Evolutionary conservation across 805 yeast species (phyloP).

Genomic region (Cyberlindnera saturnus): DNA sequence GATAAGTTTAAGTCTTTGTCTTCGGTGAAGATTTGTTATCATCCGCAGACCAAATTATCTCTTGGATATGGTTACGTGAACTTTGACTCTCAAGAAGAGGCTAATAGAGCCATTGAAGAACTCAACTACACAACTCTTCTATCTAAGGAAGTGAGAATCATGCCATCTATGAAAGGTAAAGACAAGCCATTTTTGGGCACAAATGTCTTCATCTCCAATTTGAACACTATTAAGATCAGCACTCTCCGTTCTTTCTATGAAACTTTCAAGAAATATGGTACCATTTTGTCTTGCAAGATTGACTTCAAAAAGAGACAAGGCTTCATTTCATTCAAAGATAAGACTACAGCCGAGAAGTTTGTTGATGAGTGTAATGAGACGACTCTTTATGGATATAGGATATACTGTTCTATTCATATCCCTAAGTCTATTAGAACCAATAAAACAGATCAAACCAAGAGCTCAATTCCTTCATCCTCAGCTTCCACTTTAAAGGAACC

Average conservation of each 20-base stretch:
- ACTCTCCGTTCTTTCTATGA: slow-evolving; percentile 44
- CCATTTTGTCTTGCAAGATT: slow-evolving; percentile 36
- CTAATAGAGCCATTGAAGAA: slow-evolving; percentile 48
- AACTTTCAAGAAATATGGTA: slow-evolving; percentile 42
- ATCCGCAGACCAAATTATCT: slow-evolving; percentile 46
- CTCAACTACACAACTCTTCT: slow-evolving; percentile 43
- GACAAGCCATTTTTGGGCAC: slow-evolving; percentile 36
- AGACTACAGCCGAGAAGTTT: slow-evolving; percentile 28
- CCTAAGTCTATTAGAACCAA: slow-evolving; percentile 19
- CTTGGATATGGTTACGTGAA: slow-evolving; percentile 74
- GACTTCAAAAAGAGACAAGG: slow-evolving; percentile 34
- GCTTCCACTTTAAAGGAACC: slow-evolving; percentile 3
- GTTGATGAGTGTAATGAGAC: slow-evolving; percentile 27
- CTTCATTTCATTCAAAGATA: slow-evolving; percentile 32
- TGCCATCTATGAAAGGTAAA: slow-evolving; percentile 48
- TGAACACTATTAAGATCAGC: slow-evolving; percentile 23
- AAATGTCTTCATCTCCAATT: slow-evolving; percentile 43
- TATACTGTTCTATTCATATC: slow-evolving; percentile 37
- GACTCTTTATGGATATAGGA: slow-evolving; percentile 24
- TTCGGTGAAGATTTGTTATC: slow-evolving; percentile 56
- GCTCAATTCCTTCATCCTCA: slow-evolving; percentile 1
- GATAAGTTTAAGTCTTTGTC: slow-evolving; percentile 37
- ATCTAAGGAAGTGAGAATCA: slow-evolving; percentile 43
- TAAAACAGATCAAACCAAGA: neutral
- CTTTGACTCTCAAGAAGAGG: slow-evolving; percentile 43